Evolutionary conservation across 768 basidiomycete species (phyloP).

Genomic region (Suillus subaureus): DNA sequence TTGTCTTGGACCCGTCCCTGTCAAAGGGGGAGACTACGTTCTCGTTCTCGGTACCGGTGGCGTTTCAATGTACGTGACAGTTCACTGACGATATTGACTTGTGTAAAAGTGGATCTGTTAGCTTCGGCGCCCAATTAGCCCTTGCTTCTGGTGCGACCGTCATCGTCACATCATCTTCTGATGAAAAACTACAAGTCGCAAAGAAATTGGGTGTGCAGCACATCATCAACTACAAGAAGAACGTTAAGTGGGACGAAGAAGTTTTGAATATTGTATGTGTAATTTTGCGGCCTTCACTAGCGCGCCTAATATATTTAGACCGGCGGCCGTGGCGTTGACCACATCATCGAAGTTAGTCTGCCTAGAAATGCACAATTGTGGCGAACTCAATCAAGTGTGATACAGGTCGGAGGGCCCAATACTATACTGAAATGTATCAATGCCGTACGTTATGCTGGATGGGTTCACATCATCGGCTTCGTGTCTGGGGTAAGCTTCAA

Average conservation of each 20-base stretch:
- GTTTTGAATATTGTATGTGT: constrained; percentile 45
- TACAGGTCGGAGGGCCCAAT: constrained; percentile 55
- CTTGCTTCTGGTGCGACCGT: constrained; percentile 63
- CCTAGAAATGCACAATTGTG: not conserved
- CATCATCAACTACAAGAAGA: constrained; percentile 63
- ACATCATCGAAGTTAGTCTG: constrained; percentile 31
- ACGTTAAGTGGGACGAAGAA: constrained; percentile 60
- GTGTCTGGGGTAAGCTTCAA: constrained; percentile 42
- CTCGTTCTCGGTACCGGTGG: constrained; percentile 59
- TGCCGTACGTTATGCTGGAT: constrained; percentile 43
- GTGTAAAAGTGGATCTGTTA: constrained; percentile 22
- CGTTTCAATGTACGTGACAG: constrained; percentile 48
- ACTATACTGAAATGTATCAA: constrained; percentile 49
- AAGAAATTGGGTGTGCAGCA: constrained; percentile 53
- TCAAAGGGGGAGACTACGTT: constrained; percentile 62
- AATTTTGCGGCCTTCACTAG: not conserved
- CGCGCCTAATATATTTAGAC: constrained; percentile 26
- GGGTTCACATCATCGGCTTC: constrained; percentile 52
- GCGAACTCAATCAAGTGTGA: not conserved
- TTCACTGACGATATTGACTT: too few species aligned
- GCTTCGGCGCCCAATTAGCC: constrained; percentile 63
- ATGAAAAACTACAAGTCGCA: constrained; percentile 59
- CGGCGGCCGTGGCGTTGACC: constrained; percentile 34
- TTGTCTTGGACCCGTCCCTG: constrained; percentile 47
- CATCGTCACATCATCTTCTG: constrained; percentile 68